Base-by-base conservation (phyloP, 768 basidiomycete genomes). In the Tremella yokohamensis region DNA sequence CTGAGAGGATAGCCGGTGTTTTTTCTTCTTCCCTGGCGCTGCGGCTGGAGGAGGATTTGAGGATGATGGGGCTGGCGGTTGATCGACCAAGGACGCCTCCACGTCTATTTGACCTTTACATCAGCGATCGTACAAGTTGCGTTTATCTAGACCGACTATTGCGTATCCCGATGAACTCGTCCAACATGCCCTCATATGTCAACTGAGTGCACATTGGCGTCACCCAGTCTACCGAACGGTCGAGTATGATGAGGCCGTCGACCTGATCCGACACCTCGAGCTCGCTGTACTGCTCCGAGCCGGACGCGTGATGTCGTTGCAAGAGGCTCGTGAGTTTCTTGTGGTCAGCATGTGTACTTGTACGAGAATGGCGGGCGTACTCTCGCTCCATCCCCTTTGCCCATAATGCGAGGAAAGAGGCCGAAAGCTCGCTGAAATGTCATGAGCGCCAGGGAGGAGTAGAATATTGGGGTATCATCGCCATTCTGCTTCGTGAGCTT, bases 111-210 rank as follows among this genome's bases (percentile, higher is more conserved):
- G 77, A 0, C 77, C 79, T 34, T 80, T 57, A 40, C 20, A 40
- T 56, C 37, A 57, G 54, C 29, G 11, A 34, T 4, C 11, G 11
- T 55, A 7, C 26, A 16, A 1, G 12, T 50, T 4, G 19, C 38
- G 24, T 40, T 4, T 8, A 1, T 48, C 13, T 7, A 40, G 39
- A 29, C 86, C 58, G 67, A 90, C 93, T 87, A 69, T 96, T 91
- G 75, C 83, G 87, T 61, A 99, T 86, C 0, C 90, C 88, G 48
- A 96, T 80, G 37, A 90, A 78, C 75, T 99, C 96, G 70, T 98
- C 96, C 34, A 97, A 81, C 49, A 99, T 85, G 18, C 96, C 96
- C 73, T 98, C 88, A 65, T 98, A 98, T 0, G 96, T 99, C 56
- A 98, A 80, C 69, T 98, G 93, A 1, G 96, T 98, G 47, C 94